A percentile compares a stretch with the other conserved stretches of the same genome.
Conservation (phyloP, 2,329 filamentous ascomycete genomes). For the Plenodomus tracheiphilus region DNA sequence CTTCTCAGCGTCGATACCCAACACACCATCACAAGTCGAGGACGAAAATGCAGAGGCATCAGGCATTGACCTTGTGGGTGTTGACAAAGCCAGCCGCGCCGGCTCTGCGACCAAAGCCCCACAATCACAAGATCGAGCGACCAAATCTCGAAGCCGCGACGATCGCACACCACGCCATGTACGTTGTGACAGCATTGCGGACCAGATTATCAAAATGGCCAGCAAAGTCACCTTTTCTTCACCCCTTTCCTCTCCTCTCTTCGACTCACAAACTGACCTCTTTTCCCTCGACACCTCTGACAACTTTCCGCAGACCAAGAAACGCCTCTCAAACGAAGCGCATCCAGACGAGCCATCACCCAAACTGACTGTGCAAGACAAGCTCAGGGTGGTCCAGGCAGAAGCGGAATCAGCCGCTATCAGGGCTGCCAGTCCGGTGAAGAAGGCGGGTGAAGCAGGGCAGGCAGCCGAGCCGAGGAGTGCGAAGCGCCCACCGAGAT, state of each 20-base stretch:
- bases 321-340: slow-evolving; percentile 42
- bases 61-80: slow-evolving; percentile 30
- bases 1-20: slow-evolving; percentile 42
- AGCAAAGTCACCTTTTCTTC: slow-evolving; percentile 34
- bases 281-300: slow-evolving; percentile 23
- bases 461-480: slow-evolving; percentile 13
- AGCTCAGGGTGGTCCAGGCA: slow-evolving; percentile 45
- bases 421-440: slow-evolving; percentile 8
- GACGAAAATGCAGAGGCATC: slow-evolving; percentile 40
- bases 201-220: slow-evolving; percentile 27
- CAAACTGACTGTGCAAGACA: slow-evolving; percentile 52
- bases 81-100: slow-evolving; percentile 17
- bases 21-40: slow-evolving; percentile 34
- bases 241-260: slow-evolving; percentile 9
- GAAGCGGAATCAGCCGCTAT: slow-evolving; percentile 48
- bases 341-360: slow-evolving; percentile 45
- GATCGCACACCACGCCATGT: slow-evolving; percentile 40
- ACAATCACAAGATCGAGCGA: slow-evolving; percentile 21
- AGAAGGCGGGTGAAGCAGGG: slow-evolving; percentile 22
- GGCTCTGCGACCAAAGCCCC: slow-evolving; percentile 20
- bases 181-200: slow-evolving; percentile 37
- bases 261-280: slow-evolving; percentile 8
- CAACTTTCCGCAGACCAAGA: slow-evolving; percentile 39
- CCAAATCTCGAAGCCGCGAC: slow-evolving; percentile 27
- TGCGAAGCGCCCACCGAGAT: slow-evolving; percentile 26